phyloP scores from a whole-genome alignment of 2,329 filamentous ascomycete genomes.

The Pseudopyrenochaeta lycopersici region DNA sequence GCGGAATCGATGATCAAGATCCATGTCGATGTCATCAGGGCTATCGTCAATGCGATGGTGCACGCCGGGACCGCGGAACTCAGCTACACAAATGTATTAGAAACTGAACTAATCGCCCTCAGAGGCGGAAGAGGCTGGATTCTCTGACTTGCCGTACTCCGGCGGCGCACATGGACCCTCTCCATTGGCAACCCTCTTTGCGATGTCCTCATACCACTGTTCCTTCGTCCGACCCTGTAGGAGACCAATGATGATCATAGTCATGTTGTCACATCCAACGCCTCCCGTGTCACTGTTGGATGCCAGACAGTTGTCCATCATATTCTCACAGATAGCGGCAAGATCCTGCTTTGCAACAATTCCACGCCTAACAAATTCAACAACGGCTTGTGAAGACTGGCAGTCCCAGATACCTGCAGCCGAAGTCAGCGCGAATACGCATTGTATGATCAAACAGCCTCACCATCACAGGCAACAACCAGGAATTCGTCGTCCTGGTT shows the following conservation, averaged over 20 bases:
- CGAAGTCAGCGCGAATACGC: conserved; percentile 13
- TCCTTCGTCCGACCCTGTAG: conserved; percentile 93
- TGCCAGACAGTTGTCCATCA: conserved; percentile 99
- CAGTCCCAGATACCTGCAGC: conserved; percentile 96
- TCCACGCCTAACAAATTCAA: conserved; percentile 95
- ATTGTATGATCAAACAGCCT: conserved; percentile 7
- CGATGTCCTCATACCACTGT: conserved; percentile 97
- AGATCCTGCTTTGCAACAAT: conserved; percentile 97
- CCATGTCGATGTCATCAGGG: conserved; percentile 73
- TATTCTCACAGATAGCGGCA: conserved; percentile 96
- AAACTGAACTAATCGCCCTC: conserved; percentile 45
- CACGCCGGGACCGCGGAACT: conserved; percentile 61
- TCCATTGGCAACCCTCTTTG: conserved; percentile 91
- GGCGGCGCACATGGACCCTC: conserved; percentile 98
- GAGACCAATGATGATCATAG: conserved; percentile 90
- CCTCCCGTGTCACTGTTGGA: conserved; percentile 98
- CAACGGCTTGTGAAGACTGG: conserved; percentile 95
- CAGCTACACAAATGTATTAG: conserved; percentile 54
- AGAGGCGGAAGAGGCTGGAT: conserved; percentile 46
- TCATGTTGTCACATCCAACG: conserved; percentile 99
- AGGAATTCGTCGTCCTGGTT: conserved; percentile 92
- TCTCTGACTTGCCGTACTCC: conserved; percentile 90
- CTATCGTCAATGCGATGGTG: conserved; percentile 61
- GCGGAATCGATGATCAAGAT: conserved; percentile 72
- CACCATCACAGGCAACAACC: conserved; percentile 56